Percentiles rank a stretch among this genome's conserved stretches.
Evolutionary conservation across 768 basidiomycete genomes (phyloP).

Genomic region (Cyclocybe cylindracea): DNA sequence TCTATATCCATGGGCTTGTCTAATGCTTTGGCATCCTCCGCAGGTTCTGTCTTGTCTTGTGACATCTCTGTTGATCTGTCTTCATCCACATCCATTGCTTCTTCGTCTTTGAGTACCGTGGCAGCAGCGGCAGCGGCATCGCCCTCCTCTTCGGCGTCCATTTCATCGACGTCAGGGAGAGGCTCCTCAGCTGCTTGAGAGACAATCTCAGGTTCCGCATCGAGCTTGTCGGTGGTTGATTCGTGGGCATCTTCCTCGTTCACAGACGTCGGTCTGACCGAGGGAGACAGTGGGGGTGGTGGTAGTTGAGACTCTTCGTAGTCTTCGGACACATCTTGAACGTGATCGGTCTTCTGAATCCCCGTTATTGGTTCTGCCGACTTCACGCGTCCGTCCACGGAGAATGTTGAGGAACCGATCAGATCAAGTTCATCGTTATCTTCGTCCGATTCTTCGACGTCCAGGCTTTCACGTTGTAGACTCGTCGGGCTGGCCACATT

Average conservation of each 20-base stretch:
- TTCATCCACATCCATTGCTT: too few species aligned
- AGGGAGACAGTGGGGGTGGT: too few species aligned
- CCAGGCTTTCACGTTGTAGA: background rate
- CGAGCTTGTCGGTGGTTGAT: background rate
- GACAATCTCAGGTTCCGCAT: background rate
- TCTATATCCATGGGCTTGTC: slow-evolving; percentile 6
- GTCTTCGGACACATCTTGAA: background rate
- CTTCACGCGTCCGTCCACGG: slow-evolving; percentile 10
- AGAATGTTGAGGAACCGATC: slow-evolving; percentile 27
- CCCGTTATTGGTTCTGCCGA: too few species aligned
- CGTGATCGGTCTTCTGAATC: background rate
- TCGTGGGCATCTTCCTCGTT: background rate
- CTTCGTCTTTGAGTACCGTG: too few species aligned
- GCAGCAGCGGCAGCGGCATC: too few species aligned
- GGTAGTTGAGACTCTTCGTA: too few species aligned
- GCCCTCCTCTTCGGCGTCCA: too few species aligned
- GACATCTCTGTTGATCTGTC: too few species aligned
- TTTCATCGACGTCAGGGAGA: too few species aligned
- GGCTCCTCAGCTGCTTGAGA: background rate
- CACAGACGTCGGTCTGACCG: too few species aligned
- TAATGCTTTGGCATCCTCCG: background rate
- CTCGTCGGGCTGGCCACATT: background rate
- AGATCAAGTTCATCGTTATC: slow-evolving; percentile 43
- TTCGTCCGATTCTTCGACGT: slow-evolving; percentile 15
- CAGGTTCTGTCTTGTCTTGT: background rate